Percentiles rank a stretch among this genome's conserved stretches.
These are phyloP conservation scores for Verticillium klebahnii DNA, from an alignment of 2,329 filamentous ascomycete genomes.

Conservation along the genomic window DNA sequence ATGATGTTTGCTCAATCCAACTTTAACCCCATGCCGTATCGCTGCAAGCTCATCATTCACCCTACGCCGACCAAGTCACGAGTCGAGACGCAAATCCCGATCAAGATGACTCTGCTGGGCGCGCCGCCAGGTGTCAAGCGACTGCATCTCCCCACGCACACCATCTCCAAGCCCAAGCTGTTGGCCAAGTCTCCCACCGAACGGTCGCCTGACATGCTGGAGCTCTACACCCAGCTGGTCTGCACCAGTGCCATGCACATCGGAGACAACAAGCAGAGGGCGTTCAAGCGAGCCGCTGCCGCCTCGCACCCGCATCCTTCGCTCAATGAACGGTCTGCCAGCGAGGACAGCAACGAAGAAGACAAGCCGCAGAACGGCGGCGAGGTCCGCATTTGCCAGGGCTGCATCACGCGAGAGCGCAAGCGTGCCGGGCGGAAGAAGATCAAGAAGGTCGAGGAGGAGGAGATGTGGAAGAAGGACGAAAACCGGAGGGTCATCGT, in stretches of 20 bases:
- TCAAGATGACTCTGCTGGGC: conserved; percentile 73
- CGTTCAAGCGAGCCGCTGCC: conserved; percentile 55
- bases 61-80: conserved; percentile 77
- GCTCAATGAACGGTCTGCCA: conserved; percentile 13
- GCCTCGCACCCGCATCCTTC: conserved; percentile 27
- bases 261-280: conserved; percentile 59
- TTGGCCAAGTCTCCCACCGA: conserved; percentile 67
- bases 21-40: conserved; percentile 21
- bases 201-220: conserved; percentile 67
- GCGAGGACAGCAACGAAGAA: conserved; percentile 56
- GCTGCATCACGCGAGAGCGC: conserved; percentile 87
- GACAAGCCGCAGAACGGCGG: conserved; percentile 79
- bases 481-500: conserved; percentile 80
- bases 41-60: conserved; percentile 52
- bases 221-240: conserved; percentile 76
- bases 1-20: conserved; percentile 18
- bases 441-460: conserved; percentile 87
- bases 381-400: conserved; percentile 86
- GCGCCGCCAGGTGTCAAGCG: conserved; percentile 72
- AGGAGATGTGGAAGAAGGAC: conserved; percentile 78
- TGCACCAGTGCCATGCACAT: conserved; percentile 90
- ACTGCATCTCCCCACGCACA: conserved; percentile 81
- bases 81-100: conserved; percentile 93
- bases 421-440: conserved; percentile 92
- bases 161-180: conserved; percentile 91